These are phyloP conservation scores for Barnettozyma sucrosica DNA, from an alignment of 805 yeast species.

Conservation along the genomic window DNA sequence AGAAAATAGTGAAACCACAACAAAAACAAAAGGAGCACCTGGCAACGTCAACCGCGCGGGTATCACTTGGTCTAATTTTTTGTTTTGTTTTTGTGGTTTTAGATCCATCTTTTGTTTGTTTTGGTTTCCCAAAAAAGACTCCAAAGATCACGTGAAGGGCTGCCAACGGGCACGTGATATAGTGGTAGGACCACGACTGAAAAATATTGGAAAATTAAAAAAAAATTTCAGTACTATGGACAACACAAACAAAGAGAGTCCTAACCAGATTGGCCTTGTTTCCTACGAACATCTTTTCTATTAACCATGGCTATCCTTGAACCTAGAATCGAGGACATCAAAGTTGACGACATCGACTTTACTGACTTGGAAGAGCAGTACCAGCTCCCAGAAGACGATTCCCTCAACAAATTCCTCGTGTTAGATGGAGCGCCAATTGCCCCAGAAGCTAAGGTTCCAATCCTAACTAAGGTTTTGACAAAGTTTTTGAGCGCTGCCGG, in stretches of 20 bases:
- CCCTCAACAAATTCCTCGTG: constrained; percentile 72
- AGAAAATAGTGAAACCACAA: not conserved
- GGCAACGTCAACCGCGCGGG: constrained; percentile 1
- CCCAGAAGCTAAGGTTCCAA: constrained; percentile 81
- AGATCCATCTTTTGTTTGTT: not conserved
- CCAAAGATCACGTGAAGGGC: not conserved
- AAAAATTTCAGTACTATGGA: constrained; percentile 1
- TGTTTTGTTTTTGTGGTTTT: not conserved
- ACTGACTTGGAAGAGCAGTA: constrained; percentile 79
- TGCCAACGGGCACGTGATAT: not conserved
- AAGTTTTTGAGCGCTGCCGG: constrained; percentile 79
- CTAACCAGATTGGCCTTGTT: not conserved
- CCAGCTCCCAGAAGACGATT: constrained; percentile 52
- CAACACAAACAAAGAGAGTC: not conserved
- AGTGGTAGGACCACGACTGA: not conserved
- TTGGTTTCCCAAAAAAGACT: not conserved
- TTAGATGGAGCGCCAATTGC: constrained; percentile 96
- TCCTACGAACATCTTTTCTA: not conserved
- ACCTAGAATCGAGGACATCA: constrained; percentile 39
- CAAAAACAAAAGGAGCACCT: not conserved
- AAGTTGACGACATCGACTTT: constrained; percentile 68
- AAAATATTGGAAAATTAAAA: constrained; percentile 2
- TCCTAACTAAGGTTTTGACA: constrained; percentile 75
- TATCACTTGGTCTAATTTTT: not conserved
- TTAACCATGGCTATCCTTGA: constrained; percentile 23